Evolutionary conservation across 116 monocot species (phyloP), one percentile per base, ranked within the genome.

Genomic region (Trichopus zeylanicus): DNA sequence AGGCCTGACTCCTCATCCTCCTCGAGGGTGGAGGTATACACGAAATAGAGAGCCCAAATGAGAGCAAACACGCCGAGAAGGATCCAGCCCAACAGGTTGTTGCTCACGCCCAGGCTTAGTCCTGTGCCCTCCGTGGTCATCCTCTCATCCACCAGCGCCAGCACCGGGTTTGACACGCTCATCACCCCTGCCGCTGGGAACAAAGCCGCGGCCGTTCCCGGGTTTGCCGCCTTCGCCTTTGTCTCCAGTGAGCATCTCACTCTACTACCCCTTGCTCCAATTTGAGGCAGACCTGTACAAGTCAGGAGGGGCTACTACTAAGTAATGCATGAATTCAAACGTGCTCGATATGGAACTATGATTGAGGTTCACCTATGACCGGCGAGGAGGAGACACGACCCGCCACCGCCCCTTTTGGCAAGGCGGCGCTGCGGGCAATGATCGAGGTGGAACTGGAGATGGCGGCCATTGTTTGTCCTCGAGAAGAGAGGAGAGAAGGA

Each of bases 81-180:
- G 55, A 93, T 86, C 93, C 93, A 93, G 0, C 56, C 77, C 16
- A 93, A 73, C 7, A 93, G 65, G 61, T 89, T 93, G 80, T 77
- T 86, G 89, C 89, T 93, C 30, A 93, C 29, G 0, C 93, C 89
- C 37, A 93, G 69, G 65, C 79, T 80, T 62, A 93, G 75, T 4
- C 93, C 93, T 0, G 93, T 93, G 27, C 93, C 93, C 62, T 93
- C 93, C 0, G 93, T 93, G 69, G 63, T 74, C 83, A 93, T 67
- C 70, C 93, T 66, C 65, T 93, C 93, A 33, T 93, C 93, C 18
- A 93, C 93, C 51, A 93, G 73, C 1, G 88, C 93, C 30, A 93
- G 56, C 20, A 66, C 85, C 13, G 89, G 89, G 53, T 54, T 70
- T 5, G 89, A 73, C 51, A 48, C 52, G 18, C 63, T 65, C 78